Evolutionary conservation across 2,329 filamentous ascomycete genomes (phyloP).

Genomic region (Monilinia fructigena): DNA sequence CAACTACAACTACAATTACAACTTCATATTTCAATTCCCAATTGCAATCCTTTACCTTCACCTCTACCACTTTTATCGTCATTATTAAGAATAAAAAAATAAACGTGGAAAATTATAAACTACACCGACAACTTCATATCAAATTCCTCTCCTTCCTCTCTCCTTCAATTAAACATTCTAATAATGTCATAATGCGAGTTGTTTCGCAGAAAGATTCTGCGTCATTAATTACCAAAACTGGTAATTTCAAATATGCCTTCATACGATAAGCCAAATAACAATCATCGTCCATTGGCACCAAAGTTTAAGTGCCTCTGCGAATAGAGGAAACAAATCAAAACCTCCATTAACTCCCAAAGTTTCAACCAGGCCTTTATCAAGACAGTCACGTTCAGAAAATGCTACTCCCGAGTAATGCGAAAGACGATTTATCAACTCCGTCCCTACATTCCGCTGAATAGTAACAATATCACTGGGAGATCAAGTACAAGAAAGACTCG

Average conservation of each 20-base stretch:
- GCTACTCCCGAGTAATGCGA: slow-evolving; percentile 31
- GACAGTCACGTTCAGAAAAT: slow-evolving; percentile 43
- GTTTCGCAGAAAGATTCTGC: slow-evolving; percentile 37
- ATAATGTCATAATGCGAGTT: slow-evolving; percentile 48
- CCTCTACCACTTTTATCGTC: neutral
- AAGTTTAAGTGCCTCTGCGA: slow-evolving; percentile 61
- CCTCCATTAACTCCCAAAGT: slow-evolving; percentile 56
- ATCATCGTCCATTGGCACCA: slow-evolving; percentile 60
- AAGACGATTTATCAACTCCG: slow-evolving; percentile 53
- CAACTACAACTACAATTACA: neutral
- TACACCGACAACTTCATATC: slow-evolving; percentile 18
- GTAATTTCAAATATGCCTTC: slow-evolving; percentile 44
- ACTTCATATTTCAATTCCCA: neutral
- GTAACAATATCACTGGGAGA: slow-evolving; percentile 72
- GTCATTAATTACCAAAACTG: slow-evolving; percentile 32
- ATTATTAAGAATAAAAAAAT: neutral
- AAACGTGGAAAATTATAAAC: too few species aligned
- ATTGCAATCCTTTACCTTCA: too few species aligned
- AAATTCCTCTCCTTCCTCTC: slow-evolving; percentile 7
- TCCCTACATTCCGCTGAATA: slow-evolving; percentile 55
- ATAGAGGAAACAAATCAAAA: slow-evolving; percentile 52
- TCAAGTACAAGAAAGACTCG: slow-evolving; percentile 72
- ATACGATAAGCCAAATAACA: slow-evolving; percentile 49
- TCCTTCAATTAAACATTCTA: slow-evolving; percentile 33
- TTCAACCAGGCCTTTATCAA: slow-evolving; percentile 41